phyloP scores from a whole-genome alignment of 257 asterid genomes.

The Linaria vulgaris region DNA sequence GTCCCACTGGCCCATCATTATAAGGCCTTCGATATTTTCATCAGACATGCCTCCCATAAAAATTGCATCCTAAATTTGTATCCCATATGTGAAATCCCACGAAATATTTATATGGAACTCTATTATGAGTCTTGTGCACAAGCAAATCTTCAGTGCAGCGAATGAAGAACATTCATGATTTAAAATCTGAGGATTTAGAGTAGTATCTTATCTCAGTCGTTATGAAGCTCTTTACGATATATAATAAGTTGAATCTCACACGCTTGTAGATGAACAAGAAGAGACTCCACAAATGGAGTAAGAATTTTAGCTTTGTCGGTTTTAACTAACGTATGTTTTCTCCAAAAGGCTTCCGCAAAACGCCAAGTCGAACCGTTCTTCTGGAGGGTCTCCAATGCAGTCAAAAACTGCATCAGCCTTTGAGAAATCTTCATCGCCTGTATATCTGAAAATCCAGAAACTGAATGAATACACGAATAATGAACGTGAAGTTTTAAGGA shows the following conservation, averaged over 20 bases:
- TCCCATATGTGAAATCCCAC: too few relatives aligned
- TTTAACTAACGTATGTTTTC: constrained; percentile 63
- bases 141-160: constrained; percentile 4
- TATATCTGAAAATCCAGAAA: constrained; percentile 48
- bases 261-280: constrained; percentile 7
- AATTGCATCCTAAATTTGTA: too few relatives aligned
- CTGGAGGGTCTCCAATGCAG: constrained; percentile 96
- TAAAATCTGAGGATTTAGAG: too few relatives aligned
- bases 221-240: neutral
- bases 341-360: constrained; percentile 81
- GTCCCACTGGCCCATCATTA: too few relatives aligned
- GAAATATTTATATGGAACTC: too few relatives aligned
- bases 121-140: neutral
- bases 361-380: constrained; percentile 80
- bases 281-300: constrained; percentile 12
- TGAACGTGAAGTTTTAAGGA: too few relatives aligned
- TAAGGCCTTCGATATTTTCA: too few relatives aligned
- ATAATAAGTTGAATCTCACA: neutral
- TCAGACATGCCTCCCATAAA: too few relatives aligned
- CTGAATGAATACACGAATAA: too few relatives aligned
- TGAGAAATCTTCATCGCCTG: constrained; percentile 79
- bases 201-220: constrained; percentile 3
- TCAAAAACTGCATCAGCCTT: constrained; percentile 96
- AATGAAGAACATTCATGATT: constrained; percentile 7
- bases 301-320: neutral